phyloP scores from a whole-genome alignment of 1,139 yeast genomes.

The Debaryomycetaceae sp. region DNA sequence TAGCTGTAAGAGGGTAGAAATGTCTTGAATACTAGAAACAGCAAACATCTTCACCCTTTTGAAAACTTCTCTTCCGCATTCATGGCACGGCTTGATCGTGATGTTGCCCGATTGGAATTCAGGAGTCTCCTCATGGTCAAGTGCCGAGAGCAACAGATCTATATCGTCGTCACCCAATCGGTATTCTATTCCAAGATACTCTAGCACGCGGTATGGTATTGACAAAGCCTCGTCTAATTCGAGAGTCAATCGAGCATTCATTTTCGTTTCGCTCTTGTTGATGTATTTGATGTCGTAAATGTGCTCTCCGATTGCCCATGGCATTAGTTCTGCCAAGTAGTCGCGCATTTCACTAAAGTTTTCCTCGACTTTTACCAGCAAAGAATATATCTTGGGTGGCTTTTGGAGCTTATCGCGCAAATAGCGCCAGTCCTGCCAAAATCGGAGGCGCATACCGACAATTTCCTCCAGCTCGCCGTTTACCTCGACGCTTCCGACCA shows the following conservation, averaged over 20 bases:
- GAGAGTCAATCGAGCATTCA: constrained; percentile 1
- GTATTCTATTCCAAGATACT: constrained; percentile 15
- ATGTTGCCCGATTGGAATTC: neutral
- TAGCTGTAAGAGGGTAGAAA: constrained; percentile 16
- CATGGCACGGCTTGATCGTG: neutral
- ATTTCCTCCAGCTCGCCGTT: constrained; percentile 1
- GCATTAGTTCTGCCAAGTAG: constrained; percentile 11
- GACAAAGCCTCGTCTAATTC: constrained; percentile 14
- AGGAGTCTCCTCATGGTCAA: neutral
- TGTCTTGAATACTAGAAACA: constrained; percentile 14
- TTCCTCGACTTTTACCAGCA: constrained; percentile 8
- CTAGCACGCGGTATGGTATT: constrained; percentile 19
- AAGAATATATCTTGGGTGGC: constrained; percentile 6
- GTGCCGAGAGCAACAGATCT: neutral
- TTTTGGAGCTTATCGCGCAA: constrained; percentile 13
- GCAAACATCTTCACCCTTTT: constrained; percentile 13
- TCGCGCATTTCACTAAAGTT: constrained; percentile 6
- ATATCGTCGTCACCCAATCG: neutral
- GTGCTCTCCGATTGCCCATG: constrained; percentile 4
- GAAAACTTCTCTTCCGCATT: constrained; percentile 4
- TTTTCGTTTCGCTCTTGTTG: neutral
- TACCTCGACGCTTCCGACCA: neutral
- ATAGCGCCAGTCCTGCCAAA: constrained; percentile 26
- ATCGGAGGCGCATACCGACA: constrained; percentile 25
- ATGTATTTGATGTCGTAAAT: neutral